Conservation (phyloP, 1,139 yeast genomes). For the Sugiyamaella novakii region DNA sequence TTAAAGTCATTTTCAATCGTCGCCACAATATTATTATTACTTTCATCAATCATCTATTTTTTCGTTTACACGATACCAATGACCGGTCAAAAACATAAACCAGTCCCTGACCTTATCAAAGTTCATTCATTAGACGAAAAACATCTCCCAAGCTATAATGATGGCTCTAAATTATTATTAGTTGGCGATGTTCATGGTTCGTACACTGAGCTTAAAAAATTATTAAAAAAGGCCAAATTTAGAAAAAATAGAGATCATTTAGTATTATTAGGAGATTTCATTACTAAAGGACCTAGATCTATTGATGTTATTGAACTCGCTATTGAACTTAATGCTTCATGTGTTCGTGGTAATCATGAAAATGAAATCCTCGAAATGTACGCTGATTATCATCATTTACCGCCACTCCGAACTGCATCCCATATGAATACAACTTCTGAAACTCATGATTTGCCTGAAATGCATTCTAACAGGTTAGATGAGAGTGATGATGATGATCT, state of each 20-base stretch:
- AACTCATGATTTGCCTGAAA: neutral
- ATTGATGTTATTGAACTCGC: conserved; percentile 67
- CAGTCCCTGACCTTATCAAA: conserved; percentile 32
- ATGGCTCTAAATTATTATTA: conserved; percentile 54
- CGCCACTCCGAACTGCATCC: conserved; percentile 30
- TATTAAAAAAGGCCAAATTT: conserved; percentile 52
- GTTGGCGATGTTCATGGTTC: conserved; percentile 93
- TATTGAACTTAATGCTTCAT: conserved; percentile 55
- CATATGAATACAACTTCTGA: neutral
- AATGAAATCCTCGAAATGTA: conserved; percentile 63
- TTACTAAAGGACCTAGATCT: conserved; percentile 82
- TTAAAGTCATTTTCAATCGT: neutral
- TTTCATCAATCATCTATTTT: conserved; percentile 21
- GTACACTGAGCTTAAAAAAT: conserved; percentile 52
- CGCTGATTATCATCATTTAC: conserved; percentile 57
- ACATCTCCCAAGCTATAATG: conserved; percentile 28
- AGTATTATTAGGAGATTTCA: conserved; percentile 80
- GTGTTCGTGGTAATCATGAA: conserved; percentile 91
- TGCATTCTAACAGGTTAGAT: conserved; percentile 10
- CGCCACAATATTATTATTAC: neutral
- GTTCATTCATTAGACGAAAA: conserved; percentile 27
- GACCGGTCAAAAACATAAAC: conserved; percentile 20
- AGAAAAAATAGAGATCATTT: conserved; percentile 55
- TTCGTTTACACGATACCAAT: conserved; percentile 29
- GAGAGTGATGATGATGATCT: conserved; percentile 51